Percentiles rank a stretch among this genome's conserved stretches.
Evolutionary conservation across 257 asterid species (phyloP).

Genomic region (Solanum sejunctum): DNA sequence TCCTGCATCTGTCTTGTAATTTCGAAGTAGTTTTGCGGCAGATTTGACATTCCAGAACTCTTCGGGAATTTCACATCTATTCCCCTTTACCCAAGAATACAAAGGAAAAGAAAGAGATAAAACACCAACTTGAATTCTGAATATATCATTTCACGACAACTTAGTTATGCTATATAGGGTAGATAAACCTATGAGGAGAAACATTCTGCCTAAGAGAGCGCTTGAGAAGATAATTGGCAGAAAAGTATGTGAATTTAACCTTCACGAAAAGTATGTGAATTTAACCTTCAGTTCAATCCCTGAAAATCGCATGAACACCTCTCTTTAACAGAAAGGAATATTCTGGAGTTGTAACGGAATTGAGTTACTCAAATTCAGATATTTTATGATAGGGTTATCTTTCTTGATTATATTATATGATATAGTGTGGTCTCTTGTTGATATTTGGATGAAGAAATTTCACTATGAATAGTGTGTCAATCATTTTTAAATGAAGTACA

Average conservation of each 20-base stretch:
- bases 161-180: background rate
- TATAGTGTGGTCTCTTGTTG: background rate
- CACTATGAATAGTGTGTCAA: background rate
- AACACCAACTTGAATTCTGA: background rate
- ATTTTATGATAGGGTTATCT: background rate
- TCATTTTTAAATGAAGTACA: background rate
- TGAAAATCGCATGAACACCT: background rate
- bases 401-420: background rate
- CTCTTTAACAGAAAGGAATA: background rate
- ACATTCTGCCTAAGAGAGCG: background rate
- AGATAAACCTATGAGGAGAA: background rate
- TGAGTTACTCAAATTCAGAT: background rate
- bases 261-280: background rate
- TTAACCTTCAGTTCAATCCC: background rate
- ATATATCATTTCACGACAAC: background rate
- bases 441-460: background rate
- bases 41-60: constrained; percentile 15
- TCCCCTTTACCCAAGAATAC: constrained; percentile 23
- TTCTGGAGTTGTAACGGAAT: background rate
- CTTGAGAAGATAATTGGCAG: background rate
- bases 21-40: constrained; percentile 26
- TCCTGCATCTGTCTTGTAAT: constrained; percentile 36
- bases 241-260: background rate
- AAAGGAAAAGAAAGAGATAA: background rate
- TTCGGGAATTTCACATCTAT: constrained; percentile 52